phyloP scores from a whole-genome alignment of 805 yeast genomes.

The Ogataea degrootiae region DNA sequence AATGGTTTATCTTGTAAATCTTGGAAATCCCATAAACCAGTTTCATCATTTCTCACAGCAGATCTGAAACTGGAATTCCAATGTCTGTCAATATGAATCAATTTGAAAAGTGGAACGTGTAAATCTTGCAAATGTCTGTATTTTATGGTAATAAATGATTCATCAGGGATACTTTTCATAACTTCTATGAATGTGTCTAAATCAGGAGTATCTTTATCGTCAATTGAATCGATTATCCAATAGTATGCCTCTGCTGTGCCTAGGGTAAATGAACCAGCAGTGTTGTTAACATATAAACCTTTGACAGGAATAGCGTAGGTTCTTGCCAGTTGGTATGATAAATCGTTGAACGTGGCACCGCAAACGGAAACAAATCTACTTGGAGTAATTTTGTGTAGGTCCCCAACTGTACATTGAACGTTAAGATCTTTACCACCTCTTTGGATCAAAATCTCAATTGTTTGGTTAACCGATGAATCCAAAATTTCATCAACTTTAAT shows the following conservation, averaged over 20 bases:
- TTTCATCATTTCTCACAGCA: slow-evolving; percentile 55
- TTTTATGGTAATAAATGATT: slow-evolving; percentile 61
- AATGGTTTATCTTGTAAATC: slow-evolving; percentile 56
- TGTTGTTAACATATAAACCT: slow-evolving; percentile 78
- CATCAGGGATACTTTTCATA: slow-evolving; percentile 73
- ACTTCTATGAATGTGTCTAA: slow-evolving; percentile 74
- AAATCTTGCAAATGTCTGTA: slow-evolving; percentile 77
- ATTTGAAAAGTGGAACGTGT: slow-evolving; percentile 66
- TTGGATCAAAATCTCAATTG: slow-evolving; percentile 54
- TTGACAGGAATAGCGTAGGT: slow-evolving; percentile 75
- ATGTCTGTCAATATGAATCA: slow-evolving; percentile 75
- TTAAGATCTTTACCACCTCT: slow-evolving; percentile 64
- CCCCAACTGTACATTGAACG: slow-evolving; percentile 55
- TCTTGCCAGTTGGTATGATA: slow-evolving; percentile 87
- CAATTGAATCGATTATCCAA: slow-evolving; percentile 77
- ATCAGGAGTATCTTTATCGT: slow-evolving; percentile 69
- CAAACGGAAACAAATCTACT: slow-evolving; percentile 73
- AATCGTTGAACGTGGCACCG: slow-evolving; percentile 81
- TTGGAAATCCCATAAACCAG: slow-evolving; percentile 54
- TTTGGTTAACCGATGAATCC: slow-evolving; percentile 63
- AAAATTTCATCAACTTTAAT: slow-evolving; percentile 78
- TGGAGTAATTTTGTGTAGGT: slow-evolving; percentile 81
- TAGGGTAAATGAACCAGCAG: slow-evolving; percentile 70
- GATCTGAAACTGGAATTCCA: slow-evolving; percentile 71
- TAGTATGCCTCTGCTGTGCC: slow-evolving; percentile 59